Evolutionary conservation across 2,329 filamentous ascomycete genomes (phyloP).

Genomic region (Ophidiomyces ophidiicola): DNA sequence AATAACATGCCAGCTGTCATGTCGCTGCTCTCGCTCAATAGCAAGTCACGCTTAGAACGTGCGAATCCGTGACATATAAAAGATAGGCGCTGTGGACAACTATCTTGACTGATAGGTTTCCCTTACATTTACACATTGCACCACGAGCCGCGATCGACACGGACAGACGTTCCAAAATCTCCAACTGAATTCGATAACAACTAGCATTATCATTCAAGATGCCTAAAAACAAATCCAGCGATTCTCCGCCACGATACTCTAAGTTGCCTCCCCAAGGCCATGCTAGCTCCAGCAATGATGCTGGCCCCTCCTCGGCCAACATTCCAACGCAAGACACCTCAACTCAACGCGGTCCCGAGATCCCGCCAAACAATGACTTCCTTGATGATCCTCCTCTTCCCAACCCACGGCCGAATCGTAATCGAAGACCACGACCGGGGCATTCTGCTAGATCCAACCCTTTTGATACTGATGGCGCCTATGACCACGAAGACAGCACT

Average conservation of each 20-base stretch:
- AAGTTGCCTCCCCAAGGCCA: slow-evolving; percentile 1
- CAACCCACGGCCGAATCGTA: background rate
- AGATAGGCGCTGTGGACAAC: no score
- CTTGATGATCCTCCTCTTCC: slow-evolving; percentile 2
- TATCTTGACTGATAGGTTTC: no score
- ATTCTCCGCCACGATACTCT: slow-evolving; percentile 1
- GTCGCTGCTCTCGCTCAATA: no score
- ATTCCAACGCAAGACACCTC: background rate
- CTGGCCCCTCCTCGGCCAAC: background rate
- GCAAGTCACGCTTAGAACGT: no score
- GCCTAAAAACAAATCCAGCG: background rate
- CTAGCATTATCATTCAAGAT: background rate
- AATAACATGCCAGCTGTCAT: no score
- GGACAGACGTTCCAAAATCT: background rate
- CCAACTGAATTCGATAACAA: no score
- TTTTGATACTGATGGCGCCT: background rate
- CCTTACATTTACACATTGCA: background rate
- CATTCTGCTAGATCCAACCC: no score
- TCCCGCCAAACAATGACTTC: slow-evolving; percentile 1
- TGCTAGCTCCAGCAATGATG: background rate
- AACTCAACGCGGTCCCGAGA: no score
- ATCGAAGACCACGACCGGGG: background rate
- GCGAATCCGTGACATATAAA: no score
- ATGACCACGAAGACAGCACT: background rate
- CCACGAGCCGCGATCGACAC: background rate